Evolutionary conservation across 2,329 filamentous ascomycete species (phyloP).

Genomic region (Rasamsonia emersonii): DNA sequence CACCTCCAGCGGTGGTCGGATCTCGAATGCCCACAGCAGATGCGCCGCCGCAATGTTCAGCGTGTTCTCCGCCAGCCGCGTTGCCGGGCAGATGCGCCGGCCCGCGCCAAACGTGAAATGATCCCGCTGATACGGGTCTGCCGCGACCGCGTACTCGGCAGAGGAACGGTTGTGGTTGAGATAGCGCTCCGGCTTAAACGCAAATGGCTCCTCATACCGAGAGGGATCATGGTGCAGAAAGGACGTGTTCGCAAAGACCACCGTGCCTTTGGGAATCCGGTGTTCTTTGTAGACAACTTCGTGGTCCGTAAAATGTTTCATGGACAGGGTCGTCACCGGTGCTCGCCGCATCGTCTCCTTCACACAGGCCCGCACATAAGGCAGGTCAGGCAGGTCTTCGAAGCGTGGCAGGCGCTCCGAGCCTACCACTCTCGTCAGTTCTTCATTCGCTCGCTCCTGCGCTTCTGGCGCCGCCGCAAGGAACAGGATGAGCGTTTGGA

Average conservation of each 20-base stretch:
- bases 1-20: slow-evolving; percentile 23
- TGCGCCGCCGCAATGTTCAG: slow-evolving; percentile 37
- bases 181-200: slow-evolving; percentile 32
- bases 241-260: slow-evolving; percentile 18
- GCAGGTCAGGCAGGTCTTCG: slow-evolving; percentile 1
- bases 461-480: slow-evolving; percentile 1
- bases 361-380: slow-evolving; percentile 19
- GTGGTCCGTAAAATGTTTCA: slow-evolving; percentile 12
- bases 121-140: slow-evolving; percentile 21
- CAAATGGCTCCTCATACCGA: slow-evolving; percentile 22
- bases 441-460: slow-evolving; percentile 1
- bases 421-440: slow-evolving; percentile 2
- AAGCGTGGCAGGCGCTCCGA: slow-evolving; percentile 1
- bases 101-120: slow-evolving; percentile 43
- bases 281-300: slow-evolving; percentile 11
- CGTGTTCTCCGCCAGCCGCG: slow-evolving; percentile 44
- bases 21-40: slow-evolving; percentile 45
- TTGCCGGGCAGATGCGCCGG: slow-evolving; percentile 39
- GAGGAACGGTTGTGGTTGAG: no score
- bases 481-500: neutral
- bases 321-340: slow-evolving; percentile 14
- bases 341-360: slow-evolving; percentile 21
- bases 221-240: slow-evolving; percentile 26
- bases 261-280: slow-evolving; percentile 20
- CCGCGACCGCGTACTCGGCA: no score